These are phyloP conservation scores for Cystobasidium ongulense DNA, from an alignment of 768 basidiomycete genomes.

Conservation along the genomic window DNA sequence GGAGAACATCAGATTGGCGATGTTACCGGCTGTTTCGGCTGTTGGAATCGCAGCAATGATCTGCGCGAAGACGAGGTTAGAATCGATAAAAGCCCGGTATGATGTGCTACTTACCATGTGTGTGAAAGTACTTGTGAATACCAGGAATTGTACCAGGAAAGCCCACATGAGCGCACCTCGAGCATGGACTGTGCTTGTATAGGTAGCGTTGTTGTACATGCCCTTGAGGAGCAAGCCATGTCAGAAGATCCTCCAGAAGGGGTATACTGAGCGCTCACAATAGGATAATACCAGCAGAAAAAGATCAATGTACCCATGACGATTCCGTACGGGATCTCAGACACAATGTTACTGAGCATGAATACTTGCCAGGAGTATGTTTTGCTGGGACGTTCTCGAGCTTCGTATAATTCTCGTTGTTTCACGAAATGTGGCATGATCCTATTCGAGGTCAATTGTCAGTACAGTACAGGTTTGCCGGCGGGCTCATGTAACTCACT, in stretches of 20 bases:
- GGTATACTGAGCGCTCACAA: slow-evolving; percentile 37
- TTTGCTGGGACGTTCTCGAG: slow-evolving; percentile 58
- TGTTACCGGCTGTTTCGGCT: slow-evolving; percentile 48
- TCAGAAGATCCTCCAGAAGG: no score
- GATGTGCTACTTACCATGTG: slow-evolving; percentile 47
- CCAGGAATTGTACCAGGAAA: slow-evolving; percentile 46
- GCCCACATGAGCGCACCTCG: slow-evolving; percentile 50
- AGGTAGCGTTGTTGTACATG: slow-evolving; percentile 47
- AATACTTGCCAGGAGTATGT: slow-evolving; percentile 54
- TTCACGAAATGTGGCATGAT: slow-evolving; percentile 59
- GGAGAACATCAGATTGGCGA: slow-evolving; percentile 49
- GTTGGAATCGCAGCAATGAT: slow-evolving; percentile 47
- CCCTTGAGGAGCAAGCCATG: not conserved
- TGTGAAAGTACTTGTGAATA: slow-evolving; percentile 47
- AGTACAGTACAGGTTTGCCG: not conserved
- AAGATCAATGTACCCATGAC: slow-evolving; percentile 43
- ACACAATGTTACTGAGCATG: slow-evolving; percentile 11
- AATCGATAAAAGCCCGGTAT: slow-evolving; percentile 44
- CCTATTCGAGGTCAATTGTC: slow-evolving; percentile 56
- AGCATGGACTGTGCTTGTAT: slow-evolving; percentile 44
- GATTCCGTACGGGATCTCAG: slow-evolving; percentile 34
- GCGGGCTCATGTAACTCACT: not conserved
- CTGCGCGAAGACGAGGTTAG: not conserved
- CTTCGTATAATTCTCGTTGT: slow-evolving; percentile 57
- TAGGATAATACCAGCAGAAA: slow-evolving; percentile 47